Base-by-base conservation (phyloP, 2,329 filamentous ascomycete genomes). In the Tolypocladium amazonense region DNA sequence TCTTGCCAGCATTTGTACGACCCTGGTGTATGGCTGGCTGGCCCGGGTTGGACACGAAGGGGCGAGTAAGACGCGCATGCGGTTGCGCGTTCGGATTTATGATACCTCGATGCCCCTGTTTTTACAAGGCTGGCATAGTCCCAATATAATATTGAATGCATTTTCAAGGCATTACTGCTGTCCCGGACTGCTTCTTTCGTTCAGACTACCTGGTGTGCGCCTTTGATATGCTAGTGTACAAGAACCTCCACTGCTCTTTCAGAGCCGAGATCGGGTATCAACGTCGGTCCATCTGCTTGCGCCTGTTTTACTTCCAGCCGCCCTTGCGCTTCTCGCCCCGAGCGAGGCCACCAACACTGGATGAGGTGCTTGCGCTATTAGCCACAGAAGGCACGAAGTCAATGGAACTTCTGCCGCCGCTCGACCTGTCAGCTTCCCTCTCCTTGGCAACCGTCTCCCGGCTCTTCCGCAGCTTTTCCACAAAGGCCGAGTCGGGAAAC, bases 401-500 rank as follows among this genome's bases (percentile, higher is more conserved):
- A 1, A 84, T 71, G 1, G 74, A 69, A 30, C 65, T 71, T 61
- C 73, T 69, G 33, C 73, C 72, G 0, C 79, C 79, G n/a, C 66
- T 68, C 2, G 65, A 67, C 63, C 77, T 75, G 23, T 79, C 70
- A 23, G 76, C 72, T 45, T 79, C 77, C 64, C 75, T 75, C 59
- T 80, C 75, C 69, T 76, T 79, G 33, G 70, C 71, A 27, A 75
- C 65, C 52, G 73, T 76, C 50, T 78, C 77, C 64, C 82, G 81
- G 60, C 72, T 76, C 67, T 76, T 78, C 33, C 77, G 73, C 61
- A 87, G 69, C 62, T 75, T 74, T 38, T 79, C 77, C 59, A 77
- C 76, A 62, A 76, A 83, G 1, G 83, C 83, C 73, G 77, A 78
- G 12, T 77, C 73, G 0, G 85, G 84, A 62, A 88, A 83, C 4